Evolutionary conservation across 768 basidiomycete species (phyloP).

Genomic region (Panaeolus cyanescens): DNA sequence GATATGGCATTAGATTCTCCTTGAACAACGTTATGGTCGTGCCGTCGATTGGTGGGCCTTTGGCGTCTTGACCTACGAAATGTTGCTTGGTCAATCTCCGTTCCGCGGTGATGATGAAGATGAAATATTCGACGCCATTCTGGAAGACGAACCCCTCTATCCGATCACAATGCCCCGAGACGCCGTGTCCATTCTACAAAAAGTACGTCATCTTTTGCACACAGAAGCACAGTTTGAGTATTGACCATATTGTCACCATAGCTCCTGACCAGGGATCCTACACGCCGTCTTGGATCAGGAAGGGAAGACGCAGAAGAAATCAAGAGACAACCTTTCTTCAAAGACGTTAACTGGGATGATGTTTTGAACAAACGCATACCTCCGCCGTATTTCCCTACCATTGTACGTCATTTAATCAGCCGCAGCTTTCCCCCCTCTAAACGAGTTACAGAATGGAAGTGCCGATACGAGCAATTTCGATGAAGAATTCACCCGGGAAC

Average conservation of each 20-base stretch:
- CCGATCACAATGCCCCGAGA: slow-evolving; percentile 99
- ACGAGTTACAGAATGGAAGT: slow-evolving; percentile 62
- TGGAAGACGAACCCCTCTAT: slow-evolving; percentile 97
- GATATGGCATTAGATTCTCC: slow-evolving; percentile 69
- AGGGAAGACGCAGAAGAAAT: slow-evolving; percentile 96
- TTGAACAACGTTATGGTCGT: slow-evolving; percentile 98
- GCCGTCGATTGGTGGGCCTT: slow-evolving; percentile 99
- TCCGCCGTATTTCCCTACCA: slow-evolving; percentile 95
- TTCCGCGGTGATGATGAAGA: slow-evolving; percentile 99
- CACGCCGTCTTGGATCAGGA: slow-evolving; percentile 86
- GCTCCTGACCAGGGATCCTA: slow-evolving; percentile 92
- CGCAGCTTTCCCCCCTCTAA: not conserved
- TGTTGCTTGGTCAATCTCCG: slow-evolving; percentile 97
- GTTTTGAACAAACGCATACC: slow-evolving; percentile 97
- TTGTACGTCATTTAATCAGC: slow-evolving; percentile 55
- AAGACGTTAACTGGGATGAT: slow-evolving; percentile 96
- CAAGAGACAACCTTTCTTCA: slow-evolving; percentile 98
- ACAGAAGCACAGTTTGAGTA: not conserved
- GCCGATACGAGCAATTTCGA: slow-evolving; percentile 94
- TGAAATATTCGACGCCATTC: slow-evolving; percentile 98
- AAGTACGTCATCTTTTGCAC: slow-evolving; percentile 48
- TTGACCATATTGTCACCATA: slow-evolving; percentile 30
- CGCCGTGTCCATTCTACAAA: slow-evolving; percentile 93
- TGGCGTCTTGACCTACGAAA: slow-evolving; percentile 97
- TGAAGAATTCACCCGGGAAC: slow-evolving; percentile 95